Conservation (phyloP, 169 alveolate species). For the Plasmodium gonderi region DNA sequence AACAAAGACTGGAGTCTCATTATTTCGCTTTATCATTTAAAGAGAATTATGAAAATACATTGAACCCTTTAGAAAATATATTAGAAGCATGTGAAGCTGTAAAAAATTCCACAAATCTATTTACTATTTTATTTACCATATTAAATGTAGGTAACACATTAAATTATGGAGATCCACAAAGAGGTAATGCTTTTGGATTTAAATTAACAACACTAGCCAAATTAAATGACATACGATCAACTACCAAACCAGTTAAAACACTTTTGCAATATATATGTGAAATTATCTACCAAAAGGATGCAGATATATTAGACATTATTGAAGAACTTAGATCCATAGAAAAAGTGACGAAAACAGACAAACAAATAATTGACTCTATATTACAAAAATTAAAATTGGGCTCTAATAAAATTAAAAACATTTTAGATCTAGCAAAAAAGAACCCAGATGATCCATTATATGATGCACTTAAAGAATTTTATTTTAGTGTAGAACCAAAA, state of each 20-base stretch:
- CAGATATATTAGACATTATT: constrained; percentile 74
- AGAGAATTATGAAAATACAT: constrained; percentile 86
- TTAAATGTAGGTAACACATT: constrained; percentile 89
- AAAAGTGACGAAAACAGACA: constrained; percentile 80
- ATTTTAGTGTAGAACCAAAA: constrained; percentile 71
- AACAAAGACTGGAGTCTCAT: constrained; percentile 89
- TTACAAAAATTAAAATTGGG: constrained; percentile 81
- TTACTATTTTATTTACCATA: constrained; percentile 86
- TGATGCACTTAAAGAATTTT: constrained; percentile 79
- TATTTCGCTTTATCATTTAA: constrained; percentile 87
- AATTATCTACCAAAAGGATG: constrained; percentile 78
- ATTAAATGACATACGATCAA: constrained; percentile 88
- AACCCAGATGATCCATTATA: constrained; percentile 76
- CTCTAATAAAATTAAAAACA: constrained; percentile 78
- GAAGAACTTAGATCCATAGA: constrained; percentile 80
- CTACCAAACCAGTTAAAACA: constrained; percentile 91
- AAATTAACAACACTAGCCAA: constrained; percentile 89
- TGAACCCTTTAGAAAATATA: constrained; percentile 84
- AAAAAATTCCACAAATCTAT: constrained; percentile 79
- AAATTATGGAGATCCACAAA: constrained; percentile 90
- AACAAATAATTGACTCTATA: constrained; percentile 76
- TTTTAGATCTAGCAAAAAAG: constrained; percentile 77
- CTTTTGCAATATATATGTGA: constrained; percentile 87
- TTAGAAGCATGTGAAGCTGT: constrained; percentile 88
- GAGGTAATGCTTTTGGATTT: constrained; percentile 92